Base-by-base conservation (phyloP, 78 protist genomes). In the Dictyostelium capitatum region DNA sequence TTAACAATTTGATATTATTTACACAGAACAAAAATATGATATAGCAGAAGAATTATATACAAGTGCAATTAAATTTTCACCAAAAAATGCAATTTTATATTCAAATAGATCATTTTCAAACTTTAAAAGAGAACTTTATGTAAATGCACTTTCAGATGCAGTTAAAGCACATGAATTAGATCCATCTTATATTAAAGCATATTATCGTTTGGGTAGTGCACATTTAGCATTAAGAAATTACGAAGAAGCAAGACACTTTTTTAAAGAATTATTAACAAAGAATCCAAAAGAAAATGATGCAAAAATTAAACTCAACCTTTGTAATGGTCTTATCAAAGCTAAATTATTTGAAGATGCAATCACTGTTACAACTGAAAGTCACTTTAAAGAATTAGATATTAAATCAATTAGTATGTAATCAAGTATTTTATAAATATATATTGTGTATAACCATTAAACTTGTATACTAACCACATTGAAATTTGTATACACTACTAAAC, bases 151-250 rank as follows among this genome's bases (percentile, higher is more conserved):
- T 14, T 80, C 46, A 11, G 99, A 98, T 50, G 98, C 99, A 10
- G 30, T 25, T 11, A 64, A 47, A 47, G 84, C 99, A 41, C 78
- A 97, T 20, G 96, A 95, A 43, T 28, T 96, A 73, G 97, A 97
- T 25, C 95, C 97, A 41, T 67, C 10, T 15, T 96, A 93, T 67
- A 41, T 97, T 30, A 97, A 97, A 96, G 98, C 96, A 12, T 95
- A 96, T 90, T 98, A 97, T 82, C 91, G 99, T 2, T 79, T 97
- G 4, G 99, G 98, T 2, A 50, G 98, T 0, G 98, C 98, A 4
- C n/a, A 92, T 81, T 54, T 98, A 83, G 97, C 83, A 48, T 92
- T 98, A 23, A 94, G 96, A 32, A 80, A 97, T 70, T 96, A 56
- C 87, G 93, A 96, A 43, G 98, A 96, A n/a, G 97, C 98, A 11